Evolutionary conservation across 257 asterid genomes (phyloP).

Genomic region (Hygrophila difformis): DNA sequence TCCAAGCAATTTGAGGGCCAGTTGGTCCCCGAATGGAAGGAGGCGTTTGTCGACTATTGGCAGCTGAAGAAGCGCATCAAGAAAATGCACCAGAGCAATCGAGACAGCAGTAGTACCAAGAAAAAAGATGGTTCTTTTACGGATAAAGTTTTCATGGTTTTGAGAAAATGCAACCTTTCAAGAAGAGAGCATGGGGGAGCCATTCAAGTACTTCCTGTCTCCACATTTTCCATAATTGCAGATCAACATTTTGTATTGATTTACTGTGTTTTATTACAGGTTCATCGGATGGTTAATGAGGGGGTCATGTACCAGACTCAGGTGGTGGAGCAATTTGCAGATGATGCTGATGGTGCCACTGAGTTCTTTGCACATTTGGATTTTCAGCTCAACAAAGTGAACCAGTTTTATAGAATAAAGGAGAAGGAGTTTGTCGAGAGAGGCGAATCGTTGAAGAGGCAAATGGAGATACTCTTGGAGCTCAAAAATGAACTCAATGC

Average conservation of each 20-base stretch:
- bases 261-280: conserved; percentile 30
- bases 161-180: conserved; percentile 31
- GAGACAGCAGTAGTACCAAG: conserved; percentile 18
- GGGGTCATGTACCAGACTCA: conserved; percentile 74
- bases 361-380: conserved; percentile 74
- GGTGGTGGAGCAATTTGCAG: conserved; percentile 59
- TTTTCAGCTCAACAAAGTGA: conserved; percentile 83
- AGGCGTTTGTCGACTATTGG: conserved; percentile 84
- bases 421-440: conserved; percentile 84
- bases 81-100: conserved; percentile 43
- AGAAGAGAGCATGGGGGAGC: conserved; percentile 30
- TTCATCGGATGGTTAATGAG: conserved; percentile 49
- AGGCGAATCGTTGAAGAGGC: conserved; percentile 64
- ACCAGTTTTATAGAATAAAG: conserved; percentile 56
- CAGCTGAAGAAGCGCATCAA: conserved; percentile 71
- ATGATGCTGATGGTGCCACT: conserved; percentile 48
- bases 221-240: too few species aligned
- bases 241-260: background rate
- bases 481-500: conserved; percentile 42
- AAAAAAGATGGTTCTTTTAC: conserved; percentile 18
- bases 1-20: conserved; percentile 86
- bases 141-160: conserved; percentile 18
- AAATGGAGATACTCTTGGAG: conserved; percentile 68
- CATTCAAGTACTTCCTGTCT: conserved; percentile 42
- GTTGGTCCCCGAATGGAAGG: conserved; percentile 91